These are phyloP conservation scores for Ephemerocybe angulata DNA, from an alignment of 768 basidiomycete genomes.

Conservation along the genomic window DNA sequence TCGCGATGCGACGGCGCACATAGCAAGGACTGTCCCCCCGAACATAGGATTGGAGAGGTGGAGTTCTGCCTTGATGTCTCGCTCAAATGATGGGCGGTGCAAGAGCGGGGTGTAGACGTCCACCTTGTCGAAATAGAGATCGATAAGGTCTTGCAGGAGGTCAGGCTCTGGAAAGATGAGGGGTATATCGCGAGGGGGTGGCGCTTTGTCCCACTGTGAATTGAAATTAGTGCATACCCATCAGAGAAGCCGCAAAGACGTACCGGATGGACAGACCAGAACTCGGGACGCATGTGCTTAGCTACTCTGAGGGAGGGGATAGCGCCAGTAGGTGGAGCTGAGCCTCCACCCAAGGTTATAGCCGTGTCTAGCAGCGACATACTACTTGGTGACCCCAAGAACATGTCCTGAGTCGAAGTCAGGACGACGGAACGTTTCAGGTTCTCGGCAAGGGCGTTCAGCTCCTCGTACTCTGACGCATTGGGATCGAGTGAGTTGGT, in stretches of 20 bases:
- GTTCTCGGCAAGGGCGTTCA: background rate
- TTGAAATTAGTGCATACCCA: background rate
- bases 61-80: conserved; percentile 34
- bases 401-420: background rate
- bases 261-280: background rate
- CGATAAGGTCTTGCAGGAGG: conserved; percentile 42
- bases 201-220: no score
- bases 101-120: conserved; percentile 51
- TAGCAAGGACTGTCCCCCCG: conserved; percentile 45
- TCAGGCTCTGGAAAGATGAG: conserved; percentile 38
- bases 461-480: background rate
- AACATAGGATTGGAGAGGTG: conserved; percentile 45
- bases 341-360: background rate
- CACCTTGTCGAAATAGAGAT: conserved; percentile 48
- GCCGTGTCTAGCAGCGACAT: background rate
- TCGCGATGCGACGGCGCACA: conserved; percentile 53
- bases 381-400: background rate
- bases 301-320: no score
- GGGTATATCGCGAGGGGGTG: no score
- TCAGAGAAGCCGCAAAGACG: no score
- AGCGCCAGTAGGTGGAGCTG: background rate
- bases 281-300: background rate
- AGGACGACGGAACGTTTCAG: background rate
- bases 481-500: background rate
- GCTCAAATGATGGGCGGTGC: conserved; percentile 55